Conservation (phyloP, 805 yeast species). For the Starmerella cellae region DNA sequence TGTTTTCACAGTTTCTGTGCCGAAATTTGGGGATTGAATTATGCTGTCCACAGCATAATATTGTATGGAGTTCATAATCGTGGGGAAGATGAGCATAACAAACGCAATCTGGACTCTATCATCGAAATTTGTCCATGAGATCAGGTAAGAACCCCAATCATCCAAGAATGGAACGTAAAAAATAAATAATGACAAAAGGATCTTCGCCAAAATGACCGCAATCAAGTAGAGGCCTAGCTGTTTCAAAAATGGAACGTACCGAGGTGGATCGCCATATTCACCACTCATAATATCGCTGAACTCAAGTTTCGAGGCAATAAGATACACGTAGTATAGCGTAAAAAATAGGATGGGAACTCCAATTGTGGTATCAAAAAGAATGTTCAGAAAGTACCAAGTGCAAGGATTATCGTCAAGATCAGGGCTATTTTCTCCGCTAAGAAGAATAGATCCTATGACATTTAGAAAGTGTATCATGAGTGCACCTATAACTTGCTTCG, state of each 20-base stretch:
- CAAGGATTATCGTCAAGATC: conserved; percentile 54
- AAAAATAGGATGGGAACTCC: conserved; percentile 76
- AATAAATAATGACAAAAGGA: conserved; percentile 43
- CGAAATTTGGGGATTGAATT: conserved; percentile 38
- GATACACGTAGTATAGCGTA: conserved; percentile 33
- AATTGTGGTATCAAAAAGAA: conserved; percentile 80
- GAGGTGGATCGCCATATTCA: conserved; percentile 56
- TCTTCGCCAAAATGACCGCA: conserved; percentile 52
- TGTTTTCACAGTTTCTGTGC: conserved; percentile 3
- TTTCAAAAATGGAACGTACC: conserved; percentile 49
- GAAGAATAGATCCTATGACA: conserved; percentile 51
- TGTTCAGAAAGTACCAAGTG: conserved; percentile 85
- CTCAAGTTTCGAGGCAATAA: conserved; percentile 33
- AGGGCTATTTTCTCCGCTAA: conserved; percentile 27
- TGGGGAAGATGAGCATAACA: conserved; percentile 53
- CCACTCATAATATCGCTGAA: conserved; percentile 36
- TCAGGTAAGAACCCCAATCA: conserved; percentile 52
- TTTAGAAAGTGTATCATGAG: conserved; percentile 71
- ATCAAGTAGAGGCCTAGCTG: conserved; percentile 57
- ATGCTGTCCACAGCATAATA: conserved; percentile 46
- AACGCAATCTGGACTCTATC: conserved; percentile 75
- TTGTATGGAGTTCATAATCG: conserved; percentile 36
- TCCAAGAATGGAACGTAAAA: conserved; percentile 55
- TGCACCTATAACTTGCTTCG: conserved; percentile 82
- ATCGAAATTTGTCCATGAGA: conserved; percentile 63